Conservation (phyloP, 768 basidiomycete genomes). For the Suillus occidentalis region DNA sequence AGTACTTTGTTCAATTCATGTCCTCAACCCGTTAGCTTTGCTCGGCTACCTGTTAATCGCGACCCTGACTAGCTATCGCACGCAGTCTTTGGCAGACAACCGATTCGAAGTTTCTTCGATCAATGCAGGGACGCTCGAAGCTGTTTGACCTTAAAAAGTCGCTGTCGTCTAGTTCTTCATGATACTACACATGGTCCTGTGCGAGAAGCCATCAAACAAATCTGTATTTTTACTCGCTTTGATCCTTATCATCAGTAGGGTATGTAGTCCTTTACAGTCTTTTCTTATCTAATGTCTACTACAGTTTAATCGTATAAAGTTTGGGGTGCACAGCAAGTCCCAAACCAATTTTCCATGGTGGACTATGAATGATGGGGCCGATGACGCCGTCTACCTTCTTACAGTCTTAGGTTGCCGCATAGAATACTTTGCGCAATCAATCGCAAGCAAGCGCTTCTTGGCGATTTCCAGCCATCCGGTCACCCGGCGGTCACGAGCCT, state of each 20-base stretch:
- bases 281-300: background rate
- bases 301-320: background rate
- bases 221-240: background rate
- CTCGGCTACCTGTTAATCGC: background rate
- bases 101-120: no score
- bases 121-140: background rate
- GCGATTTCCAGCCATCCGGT: conserved; percentile 6
- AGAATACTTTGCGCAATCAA: conserved; percentile 18
- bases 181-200: background rate
- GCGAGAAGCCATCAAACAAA: background rate
- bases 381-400: background rate
- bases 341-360: background rate
- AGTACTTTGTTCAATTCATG: background rate
- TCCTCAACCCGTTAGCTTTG: background rate
- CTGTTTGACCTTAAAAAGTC: background rate
- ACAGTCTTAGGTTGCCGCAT: background rate
- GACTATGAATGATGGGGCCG: no score
- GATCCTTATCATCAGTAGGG: background rate
- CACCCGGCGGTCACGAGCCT: conserved; percentile 3
- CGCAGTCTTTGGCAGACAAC: background rate
- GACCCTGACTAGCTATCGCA: background rate
- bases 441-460: conserved; percentile 13
- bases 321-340: background rate
- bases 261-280: background rate
- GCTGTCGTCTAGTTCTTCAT: background rate